Conservation (phyloP, 305 asterid genomes). For the Ajuga reptans region DNA sequence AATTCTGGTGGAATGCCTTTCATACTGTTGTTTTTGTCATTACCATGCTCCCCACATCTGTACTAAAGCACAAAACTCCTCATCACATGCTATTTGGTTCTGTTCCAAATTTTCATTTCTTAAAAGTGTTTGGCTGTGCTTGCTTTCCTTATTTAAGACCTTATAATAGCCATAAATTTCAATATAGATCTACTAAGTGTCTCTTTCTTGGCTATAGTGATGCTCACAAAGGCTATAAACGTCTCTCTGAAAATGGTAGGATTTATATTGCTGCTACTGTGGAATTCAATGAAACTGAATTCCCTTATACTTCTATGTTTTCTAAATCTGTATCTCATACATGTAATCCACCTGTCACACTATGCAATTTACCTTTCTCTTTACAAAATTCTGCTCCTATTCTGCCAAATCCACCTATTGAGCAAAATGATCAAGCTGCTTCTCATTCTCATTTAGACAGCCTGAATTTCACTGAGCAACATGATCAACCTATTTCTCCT, state of each 20-base stretch:
- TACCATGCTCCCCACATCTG: background rate
- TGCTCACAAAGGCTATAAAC: background rate
- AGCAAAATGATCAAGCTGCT: no score
- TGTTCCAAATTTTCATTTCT: background rate
- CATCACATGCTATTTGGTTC: no score
- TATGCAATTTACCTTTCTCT: no score
- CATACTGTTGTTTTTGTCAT: background rate
- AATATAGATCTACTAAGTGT: background rate
- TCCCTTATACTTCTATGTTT: background rate
- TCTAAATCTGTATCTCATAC: background rate
- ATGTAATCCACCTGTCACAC: no score
- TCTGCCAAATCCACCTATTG: background rate
- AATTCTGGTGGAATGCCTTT: background rate
- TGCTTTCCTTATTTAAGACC: background rate
- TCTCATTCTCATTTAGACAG: no score
- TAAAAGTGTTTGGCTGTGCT: background rate
- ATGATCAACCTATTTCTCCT: no score
- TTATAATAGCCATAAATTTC: background rate
- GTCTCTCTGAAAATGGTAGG: background rate
- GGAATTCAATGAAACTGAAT: background rate
- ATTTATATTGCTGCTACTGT: background rate
- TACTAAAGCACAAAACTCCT: background rate
- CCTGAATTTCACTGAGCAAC: no score
- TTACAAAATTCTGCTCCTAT: background rate
- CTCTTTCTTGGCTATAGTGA: background rate